These are phyloP conservation scores for Auricularia auricula-judae DNA, from an alignment of 768 basidiomycete genomes.

Conservation along the genomic window DNA sequence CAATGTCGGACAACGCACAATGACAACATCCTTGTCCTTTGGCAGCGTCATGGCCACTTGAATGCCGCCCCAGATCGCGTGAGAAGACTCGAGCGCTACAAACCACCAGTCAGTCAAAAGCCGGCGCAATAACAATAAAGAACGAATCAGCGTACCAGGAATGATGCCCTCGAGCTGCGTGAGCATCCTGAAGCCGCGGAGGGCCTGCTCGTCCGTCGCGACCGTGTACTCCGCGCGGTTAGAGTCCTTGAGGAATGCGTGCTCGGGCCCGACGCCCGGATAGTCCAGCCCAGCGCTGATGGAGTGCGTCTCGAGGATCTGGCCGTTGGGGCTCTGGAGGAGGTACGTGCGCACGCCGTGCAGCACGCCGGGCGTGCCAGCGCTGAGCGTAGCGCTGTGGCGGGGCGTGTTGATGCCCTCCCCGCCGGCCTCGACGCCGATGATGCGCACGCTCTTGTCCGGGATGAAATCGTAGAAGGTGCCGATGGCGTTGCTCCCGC, in stretches of 20 bases:
- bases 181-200: constrained; percentile 83
- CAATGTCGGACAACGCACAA: constrained; percentile 44
- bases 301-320: constrained; percentile 95
- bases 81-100: constrained; percentile 84
- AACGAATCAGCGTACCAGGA: constrained; percentile 46
- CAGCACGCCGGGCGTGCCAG: constrained; percentile 86
- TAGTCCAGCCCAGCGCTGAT: constrained; percentile 95
- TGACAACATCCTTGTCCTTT: constrained; percentile 78
- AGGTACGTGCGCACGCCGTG: constrained; percentile 96
- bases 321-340: constrained; percentile 77
- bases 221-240: constrained; percentile 87
- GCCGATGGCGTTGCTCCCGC: constrained; percentile 95
- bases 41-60: constrained; percentile 74
- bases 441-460: constrained; percentile 71
- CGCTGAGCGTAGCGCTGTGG: constrained; percentile 89
- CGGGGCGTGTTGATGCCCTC: constrained; percentile 80
- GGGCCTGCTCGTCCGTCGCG: constrained; percentile 88
- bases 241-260: constrained; percentile 93
- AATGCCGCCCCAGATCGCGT: constrained; percentile 91
- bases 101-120: background rate
- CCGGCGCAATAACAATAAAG: no score
- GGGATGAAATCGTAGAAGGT: constrained; percentile 95
- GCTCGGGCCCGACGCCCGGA: constrained; percentile 96
- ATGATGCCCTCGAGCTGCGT: constrained; percentile 97
- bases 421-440: constrained; percentile 96